Conservation (phyloP, 306 rosid genomes). For the Senna tora region DNA sequence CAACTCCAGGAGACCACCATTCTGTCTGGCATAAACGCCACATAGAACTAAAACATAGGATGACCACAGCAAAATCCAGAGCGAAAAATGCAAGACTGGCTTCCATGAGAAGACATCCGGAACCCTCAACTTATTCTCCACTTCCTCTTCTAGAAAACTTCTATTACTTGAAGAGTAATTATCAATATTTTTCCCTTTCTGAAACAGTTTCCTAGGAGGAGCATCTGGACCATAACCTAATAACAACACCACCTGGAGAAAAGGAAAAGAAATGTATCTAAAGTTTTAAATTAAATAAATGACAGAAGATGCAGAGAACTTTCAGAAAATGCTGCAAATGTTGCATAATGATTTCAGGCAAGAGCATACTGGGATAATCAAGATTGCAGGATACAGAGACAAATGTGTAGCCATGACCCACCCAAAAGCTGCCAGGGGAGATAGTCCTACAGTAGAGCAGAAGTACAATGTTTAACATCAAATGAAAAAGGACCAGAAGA, state of each 20-base stretch:
- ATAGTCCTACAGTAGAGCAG: slow-evolving; percentile 61
- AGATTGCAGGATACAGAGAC: slow-evolving; percentile 83
- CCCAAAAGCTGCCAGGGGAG: slow-evolving; percentile 90
- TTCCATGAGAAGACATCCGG: slow-evolving; percentile 65
- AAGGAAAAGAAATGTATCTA: slow-evolving; percentile 24
- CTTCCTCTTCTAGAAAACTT: slow-evolving; percentile 46
- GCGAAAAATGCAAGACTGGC: slow-evolving; percentile 52
- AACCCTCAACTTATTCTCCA: slow-evolving; percentile 38
- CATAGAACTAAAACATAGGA: slow-evolving; percentile 67
- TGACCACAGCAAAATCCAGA: slow-evolving; percentile 75
- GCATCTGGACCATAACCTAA: slow-evolving; percentile 88
- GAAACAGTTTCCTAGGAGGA: slow-evolving; percentile 78
- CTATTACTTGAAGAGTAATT: slow-evolving; percentile 48
- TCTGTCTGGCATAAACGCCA: slow-evolving; percentile 50
- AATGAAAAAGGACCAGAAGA: slow-evolving; percentile 31
- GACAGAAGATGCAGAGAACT: slow-evolving; percentile 12
- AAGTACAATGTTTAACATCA: slow-evolving; percentile 37
- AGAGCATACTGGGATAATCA: slow-evolving; percentile 77
- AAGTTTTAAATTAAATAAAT: slow-evolving; percentile 17
- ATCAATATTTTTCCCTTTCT: slow-evolving; percentile 43
- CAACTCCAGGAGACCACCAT: slow-evolving; percentile 86
- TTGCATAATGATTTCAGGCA: slow-evolving; percentile 31
- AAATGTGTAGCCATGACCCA: slow-evolving; percentile 95
- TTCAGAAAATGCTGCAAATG: slow-evolving; percentile 33
- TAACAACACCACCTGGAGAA: slow-evolving; percentile 68